Evolutionary conservation across 371 early-diverging fungal genomes (phyloP).

Genomic region (Haplosporangium sp.): DNA sequence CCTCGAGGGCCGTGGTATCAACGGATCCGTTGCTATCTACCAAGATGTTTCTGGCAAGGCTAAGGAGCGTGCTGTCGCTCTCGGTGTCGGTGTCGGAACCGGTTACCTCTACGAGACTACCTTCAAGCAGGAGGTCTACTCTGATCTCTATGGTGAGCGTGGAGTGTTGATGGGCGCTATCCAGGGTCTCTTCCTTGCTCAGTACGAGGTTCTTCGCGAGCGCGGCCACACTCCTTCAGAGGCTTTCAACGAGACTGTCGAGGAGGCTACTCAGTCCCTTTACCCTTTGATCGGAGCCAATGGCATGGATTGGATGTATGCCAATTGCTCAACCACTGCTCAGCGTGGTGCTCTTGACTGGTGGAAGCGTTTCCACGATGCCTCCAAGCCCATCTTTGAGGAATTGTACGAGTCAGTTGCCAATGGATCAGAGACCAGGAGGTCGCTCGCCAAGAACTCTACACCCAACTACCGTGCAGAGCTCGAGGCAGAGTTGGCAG

Average conservation of each 20-base stretch:
- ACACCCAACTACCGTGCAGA: constrained; percentile 91
- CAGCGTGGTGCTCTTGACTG: constrained; percentile 98
- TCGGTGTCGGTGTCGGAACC: constrained; percentile 96
- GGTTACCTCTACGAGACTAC: constrained; percentile 98
- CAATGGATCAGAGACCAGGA: constrained; percentile 91
- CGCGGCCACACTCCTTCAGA: constrained; percentile 97
- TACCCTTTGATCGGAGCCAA: constrained; percentile 96
- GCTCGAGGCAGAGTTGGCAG: constrained; percentile 90
- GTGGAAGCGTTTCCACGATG: constrained; percentile 94
- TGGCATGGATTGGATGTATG: constrained; percentile 98
- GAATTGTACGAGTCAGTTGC: constrained; percentile 89
- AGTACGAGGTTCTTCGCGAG: constrained; percentile 96
- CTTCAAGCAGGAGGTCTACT: constrained; percentile 96
- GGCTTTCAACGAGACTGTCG: constrained; percentile 99
- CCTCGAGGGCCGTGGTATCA: constrained; percentile 97
- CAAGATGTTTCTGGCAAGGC: constrained; percentile 95
- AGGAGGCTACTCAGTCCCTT: constrained; percentile 98
- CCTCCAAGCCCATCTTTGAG: constrained; percentile 95
- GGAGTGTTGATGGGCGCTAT: constrained; percentile 99
- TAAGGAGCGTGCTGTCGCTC: constrained; percentile 91
- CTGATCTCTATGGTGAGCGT: constrained; percentile 97
- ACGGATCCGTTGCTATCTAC: constrained; percentile 96
- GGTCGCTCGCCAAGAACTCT: constrained; percentile 91
- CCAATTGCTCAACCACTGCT: constrained; percentile 97
- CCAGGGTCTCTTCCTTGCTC: constrained; percentile 96